These are phyloP conservation scores for Hypoxylon perforatum DNA, from an alignment of 495 filamentous ascomycete genomes.

Conservation along the genomic window DNA sequence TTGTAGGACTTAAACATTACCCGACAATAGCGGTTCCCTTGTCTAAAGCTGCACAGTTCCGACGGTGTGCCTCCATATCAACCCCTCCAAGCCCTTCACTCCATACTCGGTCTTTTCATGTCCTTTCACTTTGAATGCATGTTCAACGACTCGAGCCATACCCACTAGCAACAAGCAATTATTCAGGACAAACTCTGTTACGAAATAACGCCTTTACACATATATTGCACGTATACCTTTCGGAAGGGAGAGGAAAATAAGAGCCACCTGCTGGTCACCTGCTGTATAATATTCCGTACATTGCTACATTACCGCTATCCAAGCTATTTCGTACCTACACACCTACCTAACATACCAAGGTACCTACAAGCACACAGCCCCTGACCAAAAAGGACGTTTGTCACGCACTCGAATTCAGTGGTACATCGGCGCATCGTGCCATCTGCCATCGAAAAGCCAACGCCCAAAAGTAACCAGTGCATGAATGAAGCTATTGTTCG, in stretches of 20 bases:
- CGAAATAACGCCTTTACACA: conserved; percentile 1
- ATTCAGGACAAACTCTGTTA: conserved; percentile 26
- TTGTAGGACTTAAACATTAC: neutral
- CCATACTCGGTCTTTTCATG: conserved; percentile 6
- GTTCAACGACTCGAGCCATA: conserved; percentile 24
- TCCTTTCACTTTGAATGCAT: neutral
- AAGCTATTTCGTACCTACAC: too few species aligned
- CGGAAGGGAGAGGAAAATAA: conserved; percentile 8
- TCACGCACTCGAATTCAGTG: conserved; percentile 1
- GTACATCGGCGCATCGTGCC: conserved; percentile 21
- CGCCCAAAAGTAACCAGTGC: conserved; percentile 11
- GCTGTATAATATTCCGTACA: neutral
- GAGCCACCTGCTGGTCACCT: neutral
- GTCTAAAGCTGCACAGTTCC: neutral
- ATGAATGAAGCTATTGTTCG: conserved; percentile 28
- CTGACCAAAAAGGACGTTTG: conserved; percentile 7
- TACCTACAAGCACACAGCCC: neutral
- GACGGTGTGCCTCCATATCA: conserved; percentile 7
- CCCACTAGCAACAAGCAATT: conserved; percentile 22
- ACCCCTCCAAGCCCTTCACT: conserved; percentile 4
- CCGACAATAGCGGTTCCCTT: conserved; percentile 2
- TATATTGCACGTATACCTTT: neutral
- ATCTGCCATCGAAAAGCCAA: conserved; percentile 30
- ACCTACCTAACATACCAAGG: too few species aligned
- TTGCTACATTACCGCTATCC: neutral